Conservation (phyloP, 2,329 filamentous ascomycete species). For the Aaosphaeria arxii region DNA sequence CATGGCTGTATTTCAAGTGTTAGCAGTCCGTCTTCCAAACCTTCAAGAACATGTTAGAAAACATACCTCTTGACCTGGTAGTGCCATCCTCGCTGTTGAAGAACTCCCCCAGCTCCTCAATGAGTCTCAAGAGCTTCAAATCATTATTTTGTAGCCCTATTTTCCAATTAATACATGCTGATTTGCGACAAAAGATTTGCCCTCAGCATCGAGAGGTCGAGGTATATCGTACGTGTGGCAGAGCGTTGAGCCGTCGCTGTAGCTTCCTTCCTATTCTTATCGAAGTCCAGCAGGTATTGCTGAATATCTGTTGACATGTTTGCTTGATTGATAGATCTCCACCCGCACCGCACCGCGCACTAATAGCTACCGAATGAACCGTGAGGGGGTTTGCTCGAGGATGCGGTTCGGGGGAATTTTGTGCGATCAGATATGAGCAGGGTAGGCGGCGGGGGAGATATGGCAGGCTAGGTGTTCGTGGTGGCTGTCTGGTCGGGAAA, state of each 20-base stretch:
- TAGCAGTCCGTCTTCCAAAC: conserved; percentile 1
- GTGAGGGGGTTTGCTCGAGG: too few relatives aligned
- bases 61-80: conserved; percentile 56
- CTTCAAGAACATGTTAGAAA: conserved; percentile 14
- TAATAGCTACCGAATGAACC: too few relatives aligned
- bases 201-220: conserved; percentile 1
- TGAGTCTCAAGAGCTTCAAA: conserved; percentile 59
- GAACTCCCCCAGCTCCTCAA: conserved; percentile 64
- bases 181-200: conserved; percentile 5
- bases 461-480: too few relatives aligned
- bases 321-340: background rate
- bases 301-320: conserved; percentile 42
- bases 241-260: conserved; percentile 41
- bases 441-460: too few relatives aligned
- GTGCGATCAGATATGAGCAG: too few relatives aligned
- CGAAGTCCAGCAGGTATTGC: conserved; percentile 50
- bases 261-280: conserved; percentile 48
- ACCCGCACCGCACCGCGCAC: too few relatives aligned
- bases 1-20: conserved; percentile 34
- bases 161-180: conserved; percentile 3
- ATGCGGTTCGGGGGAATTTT: too few relatives aligned
- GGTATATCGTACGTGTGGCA: conserved; percentile 35
- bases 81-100: conserved; percentile 64
- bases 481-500: too few relatives aligned
- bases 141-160: conserved; percentile 59